Percentiles rank a stretch among this genome's conserved stretches.
phyloP scores from a whole-genome alignment of 768 basidiomycete species.

The Boletus barrowsii region DNA sequence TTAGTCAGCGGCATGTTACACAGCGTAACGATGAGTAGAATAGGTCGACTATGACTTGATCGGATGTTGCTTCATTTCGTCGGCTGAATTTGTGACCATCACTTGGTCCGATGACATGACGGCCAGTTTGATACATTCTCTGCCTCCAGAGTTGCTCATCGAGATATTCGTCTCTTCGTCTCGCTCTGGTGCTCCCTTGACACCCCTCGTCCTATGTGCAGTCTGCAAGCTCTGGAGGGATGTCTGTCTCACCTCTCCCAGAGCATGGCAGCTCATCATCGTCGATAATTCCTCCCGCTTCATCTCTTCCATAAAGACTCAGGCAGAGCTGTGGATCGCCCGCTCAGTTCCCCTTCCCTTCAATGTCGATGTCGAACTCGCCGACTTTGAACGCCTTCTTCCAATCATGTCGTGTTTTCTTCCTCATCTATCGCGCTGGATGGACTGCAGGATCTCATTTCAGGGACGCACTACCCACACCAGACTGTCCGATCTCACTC shows the following conservation, averaged over 20 bases:
- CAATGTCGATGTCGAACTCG: slow-evolving; percentile 49
- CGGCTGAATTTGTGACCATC: no score
- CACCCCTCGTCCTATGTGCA: slow-evolving; percentile 45
- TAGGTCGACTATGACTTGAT: no score
- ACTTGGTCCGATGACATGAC: no score
- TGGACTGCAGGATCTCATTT: slow-evolving; percentile 44
- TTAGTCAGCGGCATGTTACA: slow-evolving; percentile 39
- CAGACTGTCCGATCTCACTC: slow-evolving; percentile 22
- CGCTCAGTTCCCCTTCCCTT: slow-evolving; percentile 54
- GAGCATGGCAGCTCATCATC: slow-evolving; percentile 57
- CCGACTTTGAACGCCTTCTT: slow-evolving; percentile 49
- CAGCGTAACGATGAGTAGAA: no score
- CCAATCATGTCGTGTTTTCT: slow-evolving; percentile 65
- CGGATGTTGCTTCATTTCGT: no score
- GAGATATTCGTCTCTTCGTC: slow-evolving; percentile 52
- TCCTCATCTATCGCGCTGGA: slow-evolving; percentile 56
- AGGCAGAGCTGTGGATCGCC: slow-evolving; percentile 53
- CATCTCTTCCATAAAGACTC: slow-evolving; percentile 39
- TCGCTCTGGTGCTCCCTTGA: slow-evolving; percentile 41
- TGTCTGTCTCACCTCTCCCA: slow-evolving; percentile 51
- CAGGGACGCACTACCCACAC: slow-evolving; percentile 31
- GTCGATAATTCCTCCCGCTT: slow-evolving; percentile 43
- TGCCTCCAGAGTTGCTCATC: slow-evolving; percentile 63
- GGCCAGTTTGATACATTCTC: slow-evolving; percentile 19
- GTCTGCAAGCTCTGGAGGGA: slow-evolving; percentile 63